Conservation (phyloP, 352 stramenopile genomes). For the Blastocystis sp. region DNA sequence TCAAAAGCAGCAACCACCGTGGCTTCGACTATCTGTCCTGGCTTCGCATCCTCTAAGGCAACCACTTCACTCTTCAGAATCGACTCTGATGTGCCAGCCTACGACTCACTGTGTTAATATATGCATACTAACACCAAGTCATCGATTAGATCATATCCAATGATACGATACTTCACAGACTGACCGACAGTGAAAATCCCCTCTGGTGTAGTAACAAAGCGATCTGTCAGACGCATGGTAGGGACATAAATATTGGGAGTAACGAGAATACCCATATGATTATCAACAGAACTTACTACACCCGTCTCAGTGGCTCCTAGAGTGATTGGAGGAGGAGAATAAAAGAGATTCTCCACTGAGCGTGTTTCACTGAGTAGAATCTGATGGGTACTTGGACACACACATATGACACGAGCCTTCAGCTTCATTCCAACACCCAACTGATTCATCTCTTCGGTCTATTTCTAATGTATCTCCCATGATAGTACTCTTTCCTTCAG, state of each 20-base stretch:
- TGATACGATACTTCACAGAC: slow-evolving; percentile 29
- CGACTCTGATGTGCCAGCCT: slow-evolving; percentile 11
- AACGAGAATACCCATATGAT: background rate
- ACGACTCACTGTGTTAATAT: background rate
- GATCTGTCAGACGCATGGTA: background rate
- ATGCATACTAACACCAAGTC: slow-evolving; percentile 1
- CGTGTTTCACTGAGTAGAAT: background rate
- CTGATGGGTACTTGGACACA: slow-evolving; percentile 13
- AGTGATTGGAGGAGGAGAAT: background rate
- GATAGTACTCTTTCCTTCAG: background rate
- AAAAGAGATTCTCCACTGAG: background rate
- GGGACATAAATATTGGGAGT: slow-evolving; percentile 23
- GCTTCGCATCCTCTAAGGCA: background rate
- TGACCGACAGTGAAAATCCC: background rate
- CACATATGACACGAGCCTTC: slow-evolving; percentile 7
- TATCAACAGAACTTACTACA: slow-evolving; percentile 1
- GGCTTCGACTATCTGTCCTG: slow-evolving; percentile 14
- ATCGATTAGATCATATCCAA: slow-evolving; percentile 48
- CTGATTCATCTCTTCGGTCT: background rate
- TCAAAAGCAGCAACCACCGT: background rate
- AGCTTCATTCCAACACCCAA: slow-evolving; percentile 17
- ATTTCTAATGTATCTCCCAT: background rate
- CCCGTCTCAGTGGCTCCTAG: background rate
- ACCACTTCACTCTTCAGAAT: slow-evolving; percentile 14
- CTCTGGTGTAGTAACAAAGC: background rate